Conservation (phyloP, 1,139 yeast species). For the Casaregolazyma suthepensis region DNA sequence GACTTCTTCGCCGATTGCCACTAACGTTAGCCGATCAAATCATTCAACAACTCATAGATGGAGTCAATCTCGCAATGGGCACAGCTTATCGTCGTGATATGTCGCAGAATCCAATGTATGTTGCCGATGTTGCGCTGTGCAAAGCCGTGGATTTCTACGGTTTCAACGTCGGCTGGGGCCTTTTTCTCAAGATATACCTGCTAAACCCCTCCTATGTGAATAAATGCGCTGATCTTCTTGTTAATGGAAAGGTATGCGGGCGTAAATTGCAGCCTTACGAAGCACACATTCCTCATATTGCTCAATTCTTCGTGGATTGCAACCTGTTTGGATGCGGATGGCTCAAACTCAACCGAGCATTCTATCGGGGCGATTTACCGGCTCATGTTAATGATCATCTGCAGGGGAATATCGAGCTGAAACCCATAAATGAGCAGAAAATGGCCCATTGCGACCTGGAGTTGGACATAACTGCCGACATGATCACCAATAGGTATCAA, state of each 20-base stretch:
- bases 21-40: conserved; percentile 18
- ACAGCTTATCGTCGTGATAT: conserved; percentile 26
- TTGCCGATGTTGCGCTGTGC: conserved; percentile 65
- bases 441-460: conserved; percentile 62
- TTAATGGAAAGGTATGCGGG: conserved; percentile 41
- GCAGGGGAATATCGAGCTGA: conserved; percentile 11
- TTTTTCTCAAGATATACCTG: conserved; percentile 62
- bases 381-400: conserved; percentile 9
- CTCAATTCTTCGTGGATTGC: conserved; percentile 78
- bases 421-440: conserved; percentile 36
- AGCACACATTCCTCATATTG: conserved; percentile 67
- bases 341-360: conserved; percentile 39
- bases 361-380: conserved; percentile 18
- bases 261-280: conserved; percentile 53
- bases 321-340: conserved; percentile 83
- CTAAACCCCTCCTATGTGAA: conserved; percentile 57
- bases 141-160: conserved; percentile 84
- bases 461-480: conserved; percentile 55
- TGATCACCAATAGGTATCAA: conserved; percentile 50
- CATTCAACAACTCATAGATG: conserved; percentile 20
- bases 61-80: conserved; percentile 29
- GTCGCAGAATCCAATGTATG: conserved; percentile 34
- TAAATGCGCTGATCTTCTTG: conserved; percentile 54
- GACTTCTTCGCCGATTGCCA: conserved; percentile 11
- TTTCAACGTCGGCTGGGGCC: conserved; percentile 55